A percentile compares a stretch with the other conserved stretches of the same genome.
Evolutionary conservation across 257 asterid genomes (phyloP).

Genomic region (Nicotiana benthamiana): DNA sequence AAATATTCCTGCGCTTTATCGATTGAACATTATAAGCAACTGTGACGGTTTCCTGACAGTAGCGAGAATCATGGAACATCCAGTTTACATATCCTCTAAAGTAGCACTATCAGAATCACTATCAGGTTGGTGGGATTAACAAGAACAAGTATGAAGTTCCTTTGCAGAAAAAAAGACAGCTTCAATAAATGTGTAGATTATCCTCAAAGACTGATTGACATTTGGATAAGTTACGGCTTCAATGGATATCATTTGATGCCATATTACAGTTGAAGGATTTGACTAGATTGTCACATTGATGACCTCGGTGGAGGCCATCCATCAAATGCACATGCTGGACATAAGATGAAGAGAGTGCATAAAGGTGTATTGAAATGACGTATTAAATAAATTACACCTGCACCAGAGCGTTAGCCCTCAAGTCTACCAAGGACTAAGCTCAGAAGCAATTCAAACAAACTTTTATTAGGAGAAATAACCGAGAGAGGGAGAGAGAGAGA

Average conservation of each 20-base stretch:
- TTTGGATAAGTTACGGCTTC: not conserved
- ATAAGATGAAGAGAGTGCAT: not conserved
- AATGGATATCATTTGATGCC: not conserved
- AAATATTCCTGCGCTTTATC: not conserved
- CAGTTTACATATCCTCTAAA: not conserved
- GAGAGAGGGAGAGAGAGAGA: not conserved
- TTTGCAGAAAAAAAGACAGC: not conserved
- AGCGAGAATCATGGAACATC: not conserved
- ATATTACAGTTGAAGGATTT: not conserved
- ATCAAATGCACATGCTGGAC: not conserved
- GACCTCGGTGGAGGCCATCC: not conserved
- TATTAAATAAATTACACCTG: not conserved
- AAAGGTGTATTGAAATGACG: not conserved
- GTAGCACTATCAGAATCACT: not conserved
- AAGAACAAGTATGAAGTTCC: not conserved
- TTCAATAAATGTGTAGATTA: not conserved
- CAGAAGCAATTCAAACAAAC: not conserved
- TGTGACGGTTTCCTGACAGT: not conserved
- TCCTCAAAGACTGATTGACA: not conserved
- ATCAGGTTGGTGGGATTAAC: not conserved
- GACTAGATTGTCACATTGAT: not conserved
- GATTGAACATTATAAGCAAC: not conserved
- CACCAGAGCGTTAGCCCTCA: not conserved
- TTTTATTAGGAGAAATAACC: not conserved
- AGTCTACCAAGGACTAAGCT: conserved; percentile 15